phyloP scores from a whole-genome alignment of 768 basidiomycete genomes.

The Sistotremastrum suecicum region DNA sequence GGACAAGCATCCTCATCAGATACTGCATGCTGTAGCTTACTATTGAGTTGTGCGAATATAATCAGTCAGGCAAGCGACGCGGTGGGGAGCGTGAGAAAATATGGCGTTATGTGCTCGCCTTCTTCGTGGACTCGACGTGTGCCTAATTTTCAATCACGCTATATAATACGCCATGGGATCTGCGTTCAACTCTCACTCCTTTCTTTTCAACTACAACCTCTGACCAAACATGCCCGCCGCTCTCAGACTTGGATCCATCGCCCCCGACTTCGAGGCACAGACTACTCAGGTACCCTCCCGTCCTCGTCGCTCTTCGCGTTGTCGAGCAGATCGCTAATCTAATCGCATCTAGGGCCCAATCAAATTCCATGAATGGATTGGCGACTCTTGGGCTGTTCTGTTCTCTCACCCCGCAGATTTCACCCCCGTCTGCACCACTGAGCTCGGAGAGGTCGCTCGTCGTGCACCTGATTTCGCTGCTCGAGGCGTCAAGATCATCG shows the following conservation, averaged over 20 bases:
- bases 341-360: slow-evolving; percentile 65
- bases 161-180: too few species aligned
- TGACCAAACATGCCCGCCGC: too few species aligned
- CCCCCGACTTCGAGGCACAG: slow-evolving; percentile 84
- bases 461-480: slow-evolving; percentile 72
- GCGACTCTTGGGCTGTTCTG: slow-evolving; percentile 74
- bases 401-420: slow-evolving; percentile 95
- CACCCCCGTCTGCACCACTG: slow-evolving; percentile 92
- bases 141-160: too few species aligned
- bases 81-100: too few species aligned
- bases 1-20: slow-evolving; percentile 80
- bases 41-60: slow-evolving; percentile 62
- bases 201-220: too few species aligned
- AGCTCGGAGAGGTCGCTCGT: slow-evolving; percentile 90
- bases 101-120: too few species aligned
- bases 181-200: too few species aligned
- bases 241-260: slow-evolving; percentile 74
- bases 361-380: slow-evolving; percentile 90
- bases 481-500: slow-evolving; percentile 87
- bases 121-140: too few species aligned
- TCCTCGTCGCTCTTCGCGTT: too few species aligned
- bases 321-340: too few species aligned
- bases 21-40: slow-evolving; percentile 84
- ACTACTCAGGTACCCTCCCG: too few species aligned
- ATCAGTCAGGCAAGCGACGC: too few species aligned